phyloP scores from a whole-genome alignment of 805 yeast species.

The Candida sphagnicola region DNA sequence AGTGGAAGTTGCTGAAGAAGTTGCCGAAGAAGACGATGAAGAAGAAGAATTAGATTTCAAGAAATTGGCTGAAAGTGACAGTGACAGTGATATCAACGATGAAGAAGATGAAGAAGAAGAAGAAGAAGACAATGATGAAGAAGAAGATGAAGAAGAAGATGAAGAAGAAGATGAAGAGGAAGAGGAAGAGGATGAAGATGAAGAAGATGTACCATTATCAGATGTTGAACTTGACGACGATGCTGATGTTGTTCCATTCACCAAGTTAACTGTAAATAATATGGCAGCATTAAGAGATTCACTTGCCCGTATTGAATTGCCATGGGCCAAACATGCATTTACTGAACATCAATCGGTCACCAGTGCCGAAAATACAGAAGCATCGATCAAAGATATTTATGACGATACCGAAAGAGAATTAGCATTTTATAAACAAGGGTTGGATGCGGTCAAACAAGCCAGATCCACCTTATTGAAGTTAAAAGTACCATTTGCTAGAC shows the following conservation, averaged over 20 bases:
- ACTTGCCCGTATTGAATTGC: constrained; percentile 61
- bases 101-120: constrained; percentile 29
- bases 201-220: constrained; percentile 80
- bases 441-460: constrained; percentile 75
- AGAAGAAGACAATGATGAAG: constrained; percentile 46
- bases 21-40: constrained; percentile 36
- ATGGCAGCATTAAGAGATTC: constrained; percentile 74
- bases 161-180: constrained; percentile 42
- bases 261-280: constrained; percentile 86
- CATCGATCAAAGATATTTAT: constrained; percentile 77
- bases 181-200: constrained; percentile 56
- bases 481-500: constrained; percentile 86
- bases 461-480: constrained; percentile 61
- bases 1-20: constrained; percentile 27
- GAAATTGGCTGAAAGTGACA: constrained; percentile 53
- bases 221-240: constrained; percentile 93
- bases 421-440: constrained; percentile 91
- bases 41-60: constrained; percentile 44
- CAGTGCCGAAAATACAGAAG: constrained; percentile 55
- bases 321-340: constrained; percentile 65
- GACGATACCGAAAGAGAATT: constrained; percentile 96
- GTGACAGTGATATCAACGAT: constrained; percentile 37
- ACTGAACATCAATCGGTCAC: constrained; percentile 79
- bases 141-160: constrained; percentile 61
- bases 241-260: constrained; percentile 90